Evolutionary conservation across 352 stramenopile species (phyloP).

Genomic region (Elongisporangium senticosum): DNA sequence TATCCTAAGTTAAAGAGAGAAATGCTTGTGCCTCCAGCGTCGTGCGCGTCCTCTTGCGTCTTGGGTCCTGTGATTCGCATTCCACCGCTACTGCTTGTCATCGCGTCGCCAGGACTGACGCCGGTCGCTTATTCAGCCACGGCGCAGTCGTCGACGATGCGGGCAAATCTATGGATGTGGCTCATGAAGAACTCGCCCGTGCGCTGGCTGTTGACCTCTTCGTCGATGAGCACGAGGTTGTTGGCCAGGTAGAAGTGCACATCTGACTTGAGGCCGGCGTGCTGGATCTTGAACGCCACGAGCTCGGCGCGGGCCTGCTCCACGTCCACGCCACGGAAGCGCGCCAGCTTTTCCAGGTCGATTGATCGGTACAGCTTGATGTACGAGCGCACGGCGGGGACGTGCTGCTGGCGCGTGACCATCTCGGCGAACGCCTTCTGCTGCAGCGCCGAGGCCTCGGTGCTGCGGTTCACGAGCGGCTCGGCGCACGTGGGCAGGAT

Average conservation of each 20-base stretch:
- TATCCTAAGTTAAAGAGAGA: neutral
- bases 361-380: constrained; percentile 97
- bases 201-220: constrained; percentile 80
- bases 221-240: constrained; percentile 77
- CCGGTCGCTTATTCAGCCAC: constrained; percentile 30
- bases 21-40: neutral
- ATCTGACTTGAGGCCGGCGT: constrained; percentile 56
- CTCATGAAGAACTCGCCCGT: constrained; percentile 88
- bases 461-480: constrained; percentile 43
- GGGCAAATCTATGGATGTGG: constrained; percentile 85
- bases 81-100: neutral
- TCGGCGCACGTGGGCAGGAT: constrained; percentile 60
- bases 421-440: constrained; percentile 88
- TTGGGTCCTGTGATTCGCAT: neutral
- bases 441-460: constrained; percentile 69
- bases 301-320: constrained; percentile 67
- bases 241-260: constrained; percentile 82
- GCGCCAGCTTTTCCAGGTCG: constrained; percentile 90
- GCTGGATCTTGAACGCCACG: constrained; percentile 77
- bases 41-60: neutral
- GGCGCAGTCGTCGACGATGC: constrained; percentile 81
- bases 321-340: constrained; percentile 82
- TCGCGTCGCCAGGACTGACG: neutral
- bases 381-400: constrained; percentile 92
- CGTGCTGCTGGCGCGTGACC: constrained; percentile 80